These are phyloP conservation scores for Alternaria panax DNA, from an alignment of 2,329 filamentous ascomycete genomes.

Conservation along the genomic window DNA sequence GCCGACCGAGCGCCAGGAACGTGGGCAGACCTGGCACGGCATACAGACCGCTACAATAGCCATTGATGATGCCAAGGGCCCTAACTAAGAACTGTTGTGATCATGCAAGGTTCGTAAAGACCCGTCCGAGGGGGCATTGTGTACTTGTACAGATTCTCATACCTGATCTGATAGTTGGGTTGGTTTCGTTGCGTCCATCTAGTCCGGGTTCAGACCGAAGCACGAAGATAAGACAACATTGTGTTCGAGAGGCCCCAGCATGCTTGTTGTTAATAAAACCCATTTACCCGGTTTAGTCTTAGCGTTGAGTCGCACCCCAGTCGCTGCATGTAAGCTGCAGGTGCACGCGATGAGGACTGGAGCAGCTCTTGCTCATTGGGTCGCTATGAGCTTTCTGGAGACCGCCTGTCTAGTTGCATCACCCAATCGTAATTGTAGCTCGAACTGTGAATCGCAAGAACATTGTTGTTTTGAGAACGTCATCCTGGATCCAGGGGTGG, in stretches of 20 bases:
- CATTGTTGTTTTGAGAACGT: background rate
- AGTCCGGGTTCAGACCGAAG: background rate
- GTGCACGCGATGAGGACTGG: conserved; percentile 11
- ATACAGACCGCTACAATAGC: conserved; percentile 9
- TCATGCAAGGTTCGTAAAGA: background rate
- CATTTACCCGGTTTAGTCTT: conserved; percentile 25
- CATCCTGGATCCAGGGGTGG: background rate
- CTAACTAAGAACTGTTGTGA: background rate
- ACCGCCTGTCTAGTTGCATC: conserved; percentile 4
- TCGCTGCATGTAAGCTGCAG: conserved; percentile 24
- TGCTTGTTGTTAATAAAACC: conserved; percentile 18
- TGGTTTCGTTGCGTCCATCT: background rate
- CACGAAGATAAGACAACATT: conserved; percentile 1
- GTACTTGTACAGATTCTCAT: background rate
- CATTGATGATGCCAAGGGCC: conserved; percentile 9
- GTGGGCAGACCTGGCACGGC: background rate
- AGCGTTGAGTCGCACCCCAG: conserved; percentile 15
- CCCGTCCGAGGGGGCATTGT: background rate
- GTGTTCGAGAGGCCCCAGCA: conserved; percentile 4
- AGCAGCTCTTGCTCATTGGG: conserved; percentile 18
- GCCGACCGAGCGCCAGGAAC: conserved; percentile 2
- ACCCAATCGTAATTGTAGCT: conserved; percentile 14
- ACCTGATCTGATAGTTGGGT: background rate
- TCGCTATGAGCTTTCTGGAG: conserved; percentile 1
- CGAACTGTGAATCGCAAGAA: conserved; percentile 2